Evolutionary conservation across 78 protist species (phyloP), one percentile per base, ranked within the genome.

Genomic region (Emiliania huxleyi): DNA sequence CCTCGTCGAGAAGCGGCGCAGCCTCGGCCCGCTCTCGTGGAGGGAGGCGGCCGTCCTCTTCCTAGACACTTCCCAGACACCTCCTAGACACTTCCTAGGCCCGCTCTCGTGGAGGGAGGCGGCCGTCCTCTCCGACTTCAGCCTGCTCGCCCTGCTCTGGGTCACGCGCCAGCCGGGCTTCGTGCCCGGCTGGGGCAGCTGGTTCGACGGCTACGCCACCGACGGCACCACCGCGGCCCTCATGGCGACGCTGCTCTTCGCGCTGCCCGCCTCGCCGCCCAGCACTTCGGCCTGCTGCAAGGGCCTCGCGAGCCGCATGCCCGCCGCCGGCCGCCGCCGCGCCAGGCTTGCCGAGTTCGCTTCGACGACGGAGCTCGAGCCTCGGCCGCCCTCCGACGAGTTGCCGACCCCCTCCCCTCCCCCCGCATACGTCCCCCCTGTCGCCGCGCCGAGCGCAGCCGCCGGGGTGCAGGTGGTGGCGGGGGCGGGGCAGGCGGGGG

Each of bases 201-300:
- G 1, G 21, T 45, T 87, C 44, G 25, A 23, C 15, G 46, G 12
- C 21, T 83, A 75, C 87, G 71, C 62, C 21, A 71, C 95, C 40
- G 95, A 93, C 52, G 92, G 81, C 44, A 93, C 95, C 15, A 46
- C 73, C 4, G 91, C 92, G 4, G 56, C 56, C 22, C 0, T 91
- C 12, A 11, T 88, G 22, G 25, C 85, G 43, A 4, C 69, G 45
- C 42, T 90, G 3, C 45, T 93, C 75, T 93, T 93, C 90, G 45
- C 89, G 35, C 38, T 33, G 37, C 93, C 93, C 2, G 79, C 19
- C 69, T 15, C 6, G n/a, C 46, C 44, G 43, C 85, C 85, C 18
- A n/a, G 25, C n/a, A 29, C n/a, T 37, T 40, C 3, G 40, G 44
- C 3, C 18, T 6, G 37, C 81, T 25, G 71, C 12, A 11, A 22